Evolutionary conservation across 768 basidiomycete species (phyloP).

Genomic region (Agrocybe pediades): DNA sequence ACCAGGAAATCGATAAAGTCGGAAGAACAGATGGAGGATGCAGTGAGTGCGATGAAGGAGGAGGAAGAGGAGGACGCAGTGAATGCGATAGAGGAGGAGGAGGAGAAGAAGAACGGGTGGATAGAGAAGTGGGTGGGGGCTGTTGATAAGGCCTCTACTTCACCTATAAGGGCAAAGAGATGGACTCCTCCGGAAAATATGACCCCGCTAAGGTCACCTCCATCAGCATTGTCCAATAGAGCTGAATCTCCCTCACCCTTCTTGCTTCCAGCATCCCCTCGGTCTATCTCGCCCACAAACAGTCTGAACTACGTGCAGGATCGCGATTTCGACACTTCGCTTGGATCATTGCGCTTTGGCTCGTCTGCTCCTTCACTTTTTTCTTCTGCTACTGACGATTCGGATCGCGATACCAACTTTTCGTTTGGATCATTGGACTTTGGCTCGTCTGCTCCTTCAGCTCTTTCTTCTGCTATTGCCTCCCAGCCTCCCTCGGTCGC

Average conservation of each 20-base stretch:
- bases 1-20: slow-evolving; percentile 71
- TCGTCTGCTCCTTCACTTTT: too few relatives aligned
- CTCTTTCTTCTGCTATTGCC: slow-evolving; percentile 12
- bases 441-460: neutral
- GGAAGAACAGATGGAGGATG: slow-evolving; percentile 73
- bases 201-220: slow-evolving; percentile 56
- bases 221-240: too few relatives aligned
- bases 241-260: too few relatives aligned
- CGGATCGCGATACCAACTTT: too few relatives aligned
- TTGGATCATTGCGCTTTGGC: too few relatives aligned
- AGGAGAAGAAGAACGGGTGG: slow-evolving; percentile 10
- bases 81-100: slow-evolving; percentile 57
- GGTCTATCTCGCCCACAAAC: slow-evolving; percentile 46
- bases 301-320: slow-evolving; percentile 54
- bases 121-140: slow-evolving; percentile 13
- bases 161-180: slow-evolving; percentile 40
- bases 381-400: too few relatives aligned
- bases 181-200: slow-evolving; percentile 54
- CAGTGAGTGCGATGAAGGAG: slow-evolving; percentile 64
- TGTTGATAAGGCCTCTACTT: slow-evolving; percentile 35
- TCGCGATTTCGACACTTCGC: slow-evolving; percentile 56
- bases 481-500: slow-evolving; percentile 1
- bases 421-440: slow-evolving; percentile 57
- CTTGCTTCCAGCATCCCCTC: slow-evolving; percentile 44
- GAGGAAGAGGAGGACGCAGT: too few relatives aligned